phyloP scores from a whole-genome alignment of 1,284 basidiomycete species.

The Sanguinoderma infundibulare region DNA sequence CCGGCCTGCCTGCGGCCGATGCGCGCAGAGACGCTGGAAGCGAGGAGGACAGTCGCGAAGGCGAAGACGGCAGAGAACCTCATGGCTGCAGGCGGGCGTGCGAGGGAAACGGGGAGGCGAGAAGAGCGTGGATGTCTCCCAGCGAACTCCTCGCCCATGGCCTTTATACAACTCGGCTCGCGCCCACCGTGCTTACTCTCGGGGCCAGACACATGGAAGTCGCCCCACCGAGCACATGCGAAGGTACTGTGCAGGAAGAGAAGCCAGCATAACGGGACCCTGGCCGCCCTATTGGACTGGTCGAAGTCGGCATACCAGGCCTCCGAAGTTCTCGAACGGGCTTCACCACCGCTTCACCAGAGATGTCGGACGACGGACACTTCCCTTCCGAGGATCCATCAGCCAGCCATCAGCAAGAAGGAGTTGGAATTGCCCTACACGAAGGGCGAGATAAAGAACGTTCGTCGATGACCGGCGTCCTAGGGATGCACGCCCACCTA shows the following conservation, averaged over 20 bases:
- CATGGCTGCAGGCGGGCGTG: slow-evolving; percentile 13
- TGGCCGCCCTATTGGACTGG: background rate
- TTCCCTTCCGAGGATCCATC: background rate
- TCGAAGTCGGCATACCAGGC: background rate
- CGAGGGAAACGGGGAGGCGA: background rate
- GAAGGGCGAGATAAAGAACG: background rate
- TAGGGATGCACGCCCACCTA: background rate
- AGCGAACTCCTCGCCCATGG: background rate
- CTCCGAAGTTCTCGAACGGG: too few relatives aligned
- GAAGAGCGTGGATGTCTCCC: background rate
- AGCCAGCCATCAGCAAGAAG: background rate
- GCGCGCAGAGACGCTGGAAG: slow-evolving; percentile 19
- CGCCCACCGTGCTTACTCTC: background rate
- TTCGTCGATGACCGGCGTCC: background rate
- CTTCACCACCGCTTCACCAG: too few relatives aligned
- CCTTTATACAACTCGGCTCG: background rate
- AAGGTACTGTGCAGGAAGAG: background rate
- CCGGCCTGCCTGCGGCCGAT: slow-evolving; percentile 26
- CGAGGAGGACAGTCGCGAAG: slow-evolving; percentile 21
- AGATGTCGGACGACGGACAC: background rate
- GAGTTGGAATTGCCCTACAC: too few relatives aligned
- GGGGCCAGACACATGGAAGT: background rate
- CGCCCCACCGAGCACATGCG: background rate
- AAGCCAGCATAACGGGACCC: background rate
- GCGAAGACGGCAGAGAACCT: slow-evolving; percentile 23